Percentiles rank a stretch among this genome's conserved stretches.
These are phyloP conservation scores for Fusarium sp. DNA, from an alignment of 2,329 filamentous ascomycete genomes.

Conservation along the genomic window DNA sequence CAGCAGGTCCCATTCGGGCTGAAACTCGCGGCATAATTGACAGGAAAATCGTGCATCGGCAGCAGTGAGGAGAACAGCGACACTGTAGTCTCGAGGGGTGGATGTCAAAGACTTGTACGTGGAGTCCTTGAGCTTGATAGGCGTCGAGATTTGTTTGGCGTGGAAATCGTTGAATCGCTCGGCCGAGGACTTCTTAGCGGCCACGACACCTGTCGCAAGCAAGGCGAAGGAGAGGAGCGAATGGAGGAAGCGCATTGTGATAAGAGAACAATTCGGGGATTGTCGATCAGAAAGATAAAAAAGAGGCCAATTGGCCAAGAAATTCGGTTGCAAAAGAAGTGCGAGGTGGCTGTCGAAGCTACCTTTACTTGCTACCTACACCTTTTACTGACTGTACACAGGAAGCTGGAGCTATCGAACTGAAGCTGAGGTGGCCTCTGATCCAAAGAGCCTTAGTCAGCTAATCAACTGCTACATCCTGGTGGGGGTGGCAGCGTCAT, in stretches of 20 bases:
- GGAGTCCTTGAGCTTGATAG: conserved; percentile 81
- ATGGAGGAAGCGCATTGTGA: conserved; percentile 76
- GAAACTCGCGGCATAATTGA: conserved; percentile 87
- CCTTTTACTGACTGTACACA: conserved; percentile 4
- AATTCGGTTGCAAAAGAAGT: background rate
- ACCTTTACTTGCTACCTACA: conserved; percentile 14
- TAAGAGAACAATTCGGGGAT: conserved; percentile 1
- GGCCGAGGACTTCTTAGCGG: conserved; percentile 70
- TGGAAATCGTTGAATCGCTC: conserved; percentile 80
- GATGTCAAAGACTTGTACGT: conserved; percentile 81
- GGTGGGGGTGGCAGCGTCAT: conserved; percentile 15
- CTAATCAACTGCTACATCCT: background rate
- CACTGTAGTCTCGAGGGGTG: conserved; percentile 83
- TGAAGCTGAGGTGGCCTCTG: conserved; percentile 54
- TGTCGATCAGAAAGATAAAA: background rate
- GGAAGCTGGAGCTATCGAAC: conserved; percentile 37
- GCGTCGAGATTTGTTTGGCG: conserved; percentile 70
- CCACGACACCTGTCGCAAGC: conserved; percentile 68
- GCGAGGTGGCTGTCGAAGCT: conserved; percentile 25
- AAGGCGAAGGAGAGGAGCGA: conserved; percentile 72
- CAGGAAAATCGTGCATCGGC: conserved; percentile 86
- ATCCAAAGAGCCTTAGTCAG: conserved; percentile 42
- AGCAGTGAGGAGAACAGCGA: conserved; percentile 87
- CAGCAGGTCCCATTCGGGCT: conserved; percentile 92
- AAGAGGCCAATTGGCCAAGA: conserved; percentile 43